Base-by-base conservation (phyloP, 805 yeast genomes). In the Kazachstania psychrophila region DNA sequence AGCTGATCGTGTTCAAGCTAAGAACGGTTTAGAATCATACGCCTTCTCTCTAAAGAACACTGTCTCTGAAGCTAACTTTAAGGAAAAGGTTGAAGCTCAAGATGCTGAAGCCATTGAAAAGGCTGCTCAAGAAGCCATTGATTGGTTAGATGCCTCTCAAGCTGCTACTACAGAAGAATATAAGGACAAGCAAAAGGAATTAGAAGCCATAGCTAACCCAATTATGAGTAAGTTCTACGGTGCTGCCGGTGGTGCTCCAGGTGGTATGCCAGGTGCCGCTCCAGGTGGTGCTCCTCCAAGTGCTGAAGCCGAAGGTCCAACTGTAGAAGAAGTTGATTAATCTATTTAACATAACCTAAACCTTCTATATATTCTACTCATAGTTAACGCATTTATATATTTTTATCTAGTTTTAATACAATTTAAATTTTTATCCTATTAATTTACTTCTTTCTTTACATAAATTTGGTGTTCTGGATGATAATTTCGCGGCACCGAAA, bases 191-290 rank as follows among this genome's bases (percentile, higher is more conserved):
- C 94, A 87, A 73, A 88, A 88, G 79, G 96, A 87, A 70, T 79
- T 88, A 59, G 96, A 89, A 74, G 81, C 76, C 53, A 73, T 80
- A 67, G 95, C 95, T 52, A 88, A 88, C 76, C 96, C 96, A 66
- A 85, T 88, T 69, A 81, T 88, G 86, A 76, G 86, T 65, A 86
- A 88, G 76, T 86, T 92, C 75, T 89, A 89, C 79, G 92, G 84
- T 67, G 87, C 80, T 51, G 94, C 87, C 64, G 94, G 86, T 65
- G 80, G 79, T 49, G 78, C 81, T 44, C 71, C 65, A 51, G 81
- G 79, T 56, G 75, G 69, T 50, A 74, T 70, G 41, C 71, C 64
- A 47, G 65, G 60, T 36, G 65, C 65, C 47, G 70, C 62, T 46
- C 38, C 42, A 31, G 39, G 39, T 34, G 41, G 37, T 30, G 70